phyloP scores from a whole-genome alignment of 2,329 filamentous ascomycete species.

The Blastomyces silverae region DNA sequence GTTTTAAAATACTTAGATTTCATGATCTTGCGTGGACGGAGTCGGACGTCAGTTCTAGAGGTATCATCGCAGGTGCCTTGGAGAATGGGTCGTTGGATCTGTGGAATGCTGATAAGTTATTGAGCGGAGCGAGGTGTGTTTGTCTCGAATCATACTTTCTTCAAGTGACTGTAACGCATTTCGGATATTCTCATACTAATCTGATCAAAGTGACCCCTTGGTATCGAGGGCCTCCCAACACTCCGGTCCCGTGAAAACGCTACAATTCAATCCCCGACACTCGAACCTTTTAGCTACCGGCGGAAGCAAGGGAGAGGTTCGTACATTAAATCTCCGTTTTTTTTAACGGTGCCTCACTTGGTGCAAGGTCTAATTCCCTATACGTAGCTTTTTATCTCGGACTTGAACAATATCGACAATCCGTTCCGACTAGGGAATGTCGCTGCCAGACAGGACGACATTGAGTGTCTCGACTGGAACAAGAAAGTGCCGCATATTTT shows the following conservation, averaged over 20 bases:
- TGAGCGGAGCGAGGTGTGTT: slow-evolving; percentile 46
- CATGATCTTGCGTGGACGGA: slow-evolving; percentile 95
- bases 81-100: slow-evolving; percentile 91
- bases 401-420: slow-evolving; percentile 80
- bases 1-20: slow-evolving; percentile 55
- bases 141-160: not conserved
- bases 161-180: not conserved
- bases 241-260: slow-evolving; percentile 81
- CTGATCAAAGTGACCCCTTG: slow-evolving; percentile 56
- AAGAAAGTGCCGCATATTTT: slow-evolving; percentile 95
- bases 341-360: slow-evolving; percentile 8
- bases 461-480: slow-evolving; percentile 97
- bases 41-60: slow-evolving; percentile 68
- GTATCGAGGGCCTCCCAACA: slow-evolving; percentile 86
- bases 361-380: slow-evolving; percentile 1
- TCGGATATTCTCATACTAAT: not conserved
- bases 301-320: slow-evolving; percentile 78
- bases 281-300: slow-evolving; percentile 87
- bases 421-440: slow-evolving; percentile 84
- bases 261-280: slow-evolving; percentile 94
- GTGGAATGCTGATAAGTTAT: slow-evolving; percentile 76
- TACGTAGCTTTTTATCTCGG: slow-evolving; percentile 72
- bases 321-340: slow-evolving; percentile 3
- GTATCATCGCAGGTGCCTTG: slow-evolving; percentile 89
- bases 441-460: slow-evolving; percentile 84